Conservation (phyloP, 2,329 filamentous ascomycete genomes). For the Aspergillus transmontanensis region DNA sequence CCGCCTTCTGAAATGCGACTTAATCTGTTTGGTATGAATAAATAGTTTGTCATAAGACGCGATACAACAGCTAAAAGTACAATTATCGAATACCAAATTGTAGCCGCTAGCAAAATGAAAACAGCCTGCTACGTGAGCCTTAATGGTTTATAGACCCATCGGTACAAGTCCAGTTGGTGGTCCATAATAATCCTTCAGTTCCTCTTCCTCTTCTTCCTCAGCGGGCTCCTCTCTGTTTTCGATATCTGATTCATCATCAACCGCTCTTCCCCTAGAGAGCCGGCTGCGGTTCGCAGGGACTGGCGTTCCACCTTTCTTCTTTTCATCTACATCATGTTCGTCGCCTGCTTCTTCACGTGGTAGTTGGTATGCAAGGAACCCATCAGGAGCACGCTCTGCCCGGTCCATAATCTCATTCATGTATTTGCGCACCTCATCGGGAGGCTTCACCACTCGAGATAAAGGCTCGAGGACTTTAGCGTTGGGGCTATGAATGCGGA, state of each 20-base stretch:
- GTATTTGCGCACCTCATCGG: constrained; percentile 55
- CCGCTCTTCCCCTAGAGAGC: constrained; percentile 24
- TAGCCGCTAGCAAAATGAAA: background rate
- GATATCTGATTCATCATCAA: constrained; percentile 14
- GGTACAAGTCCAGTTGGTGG: constrained; percentile 39
- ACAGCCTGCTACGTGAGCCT: background rate
- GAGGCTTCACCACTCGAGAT: constrained; percentile 57
- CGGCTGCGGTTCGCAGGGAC: constrained; percentile 25
- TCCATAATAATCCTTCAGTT: constrained; percentile 46
- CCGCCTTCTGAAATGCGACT: background rate
- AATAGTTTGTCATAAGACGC: background rate
- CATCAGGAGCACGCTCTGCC: constrained; percentile 57
- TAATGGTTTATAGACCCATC: constrained; percentile 17
- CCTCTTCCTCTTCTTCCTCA: constrained; percentile 31
- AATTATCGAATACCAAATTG: background rate
- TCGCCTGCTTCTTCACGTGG: constrained; percentile 46
- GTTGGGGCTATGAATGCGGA: constrained; percentile 57
- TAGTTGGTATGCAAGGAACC: constrained; percentile 58
- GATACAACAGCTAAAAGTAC: background rate
- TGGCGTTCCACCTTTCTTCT: constrained; percentile 25
- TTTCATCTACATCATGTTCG: constrained; percentile 29
- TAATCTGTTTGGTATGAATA: background rate
- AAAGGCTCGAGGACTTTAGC: constrained; percentile 58
- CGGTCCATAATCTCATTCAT: constrained; percentile 62
- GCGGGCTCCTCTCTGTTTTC: constrained; percentile 12